A percentile compares a stretch with the other conserved stretches of the same genome.
These are phyloP conservation scores for Neurospora sp. DNA, from an alignment of 2,329 filamentous ascomycete genomes.

Conservation along the genomic window DNA sequence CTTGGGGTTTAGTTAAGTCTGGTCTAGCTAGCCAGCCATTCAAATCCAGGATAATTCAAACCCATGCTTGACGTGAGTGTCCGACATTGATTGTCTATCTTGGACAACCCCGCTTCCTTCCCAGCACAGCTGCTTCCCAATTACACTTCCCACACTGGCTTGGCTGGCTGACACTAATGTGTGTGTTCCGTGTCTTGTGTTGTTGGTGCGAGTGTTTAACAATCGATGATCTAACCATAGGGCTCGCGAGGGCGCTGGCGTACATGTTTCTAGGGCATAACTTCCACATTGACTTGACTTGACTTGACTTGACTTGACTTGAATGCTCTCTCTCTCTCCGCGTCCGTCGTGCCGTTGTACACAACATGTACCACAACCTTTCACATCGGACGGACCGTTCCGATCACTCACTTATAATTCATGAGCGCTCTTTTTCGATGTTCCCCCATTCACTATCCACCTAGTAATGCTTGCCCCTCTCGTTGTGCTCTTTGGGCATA, in stretches of 20 bases:
- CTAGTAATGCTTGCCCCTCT: no score
- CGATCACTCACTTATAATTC: not conserved
- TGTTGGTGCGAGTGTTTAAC: not conserved
- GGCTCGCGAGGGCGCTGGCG: not conserved
- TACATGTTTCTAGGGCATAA: not conserved
- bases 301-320: not conserved
- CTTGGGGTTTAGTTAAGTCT: no score
- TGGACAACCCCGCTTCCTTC: not conserved
- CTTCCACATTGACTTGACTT: not conserved
- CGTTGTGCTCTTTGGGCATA: no score
- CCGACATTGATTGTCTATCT: not conserved
- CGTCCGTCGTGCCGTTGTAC: not conserved
- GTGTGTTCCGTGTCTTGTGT: not conserved
- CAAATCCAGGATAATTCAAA: fast-evolving
- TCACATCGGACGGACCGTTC: not conserved
- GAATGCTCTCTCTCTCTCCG: not conserved
- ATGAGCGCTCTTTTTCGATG: no score
- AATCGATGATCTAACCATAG: not conserved
- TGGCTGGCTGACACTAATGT: no score
- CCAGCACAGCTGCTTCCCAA: not conserved
- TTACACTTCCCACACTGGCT: not conserved
- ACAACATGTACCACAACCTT: not conserved
- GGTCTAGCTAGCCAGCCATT: not conserved
- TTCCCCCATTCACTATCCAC: no score
- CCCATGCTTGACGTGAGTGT: not conserved